Evolutionary conservation across 768 basidiomycete genomes (phyloP).

Genomic region (Boletus sp.): DNA sequence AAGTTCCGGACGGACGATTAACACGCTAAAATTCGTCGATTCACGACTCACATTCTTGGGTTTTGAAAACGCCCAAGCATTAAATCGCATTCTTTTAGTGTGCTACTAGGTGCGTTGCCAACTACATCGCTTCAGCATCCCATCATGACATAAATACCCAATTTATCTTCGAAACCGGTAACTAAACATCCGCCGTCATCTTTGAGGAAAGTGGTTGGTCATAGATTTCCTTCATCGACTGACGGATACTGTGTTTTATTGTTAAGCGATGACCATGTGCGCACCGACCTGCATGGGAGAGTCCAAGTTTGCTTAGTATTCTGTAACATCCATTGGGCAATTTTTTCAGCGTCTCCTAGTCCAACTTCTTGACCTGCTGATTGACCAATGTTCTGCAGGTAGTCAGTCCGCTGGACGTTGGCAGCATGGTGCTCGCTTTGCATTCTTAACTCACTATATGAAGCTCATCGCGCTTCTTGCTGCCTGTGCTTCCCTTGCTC

Average conservation of each 20-base stretch:
- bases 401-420: too few relatives aligned
- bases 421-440: background rate
- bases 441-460: background rate
- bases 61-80: background rate
- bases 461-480: background rate
- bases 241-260: background rate
- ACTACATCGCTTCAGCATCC: background rate
- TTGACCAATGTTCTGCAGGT: background rate
- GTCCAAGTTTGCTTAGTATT: background rate
- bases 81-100: background rate
- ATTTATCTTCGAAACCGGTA: background rate
- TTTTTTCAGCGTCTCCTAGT: background rate
- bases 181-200: background rate
- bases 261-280: too few relatives aligned
- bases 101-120: background rate
- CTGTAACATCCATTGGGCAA: background rate
- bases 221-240: background rate
- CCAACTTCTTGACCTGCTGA: background rate
- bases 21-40: background rate
- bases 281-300: too few relatives aligned
- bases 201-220: background rate
- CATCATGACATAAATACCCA: background rate
- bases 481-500: too few relatives aligned
- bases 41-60: background rate
- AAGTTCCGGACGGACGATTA: background rate